Percentiles rank a stretch among this genome's conserved stretches.
These are phyloP conservation scores for Ceratobasidium sp. DNA, from an alignment of 1,284 basidiomycete genomes.

Conservation along the genomic window DNA sequence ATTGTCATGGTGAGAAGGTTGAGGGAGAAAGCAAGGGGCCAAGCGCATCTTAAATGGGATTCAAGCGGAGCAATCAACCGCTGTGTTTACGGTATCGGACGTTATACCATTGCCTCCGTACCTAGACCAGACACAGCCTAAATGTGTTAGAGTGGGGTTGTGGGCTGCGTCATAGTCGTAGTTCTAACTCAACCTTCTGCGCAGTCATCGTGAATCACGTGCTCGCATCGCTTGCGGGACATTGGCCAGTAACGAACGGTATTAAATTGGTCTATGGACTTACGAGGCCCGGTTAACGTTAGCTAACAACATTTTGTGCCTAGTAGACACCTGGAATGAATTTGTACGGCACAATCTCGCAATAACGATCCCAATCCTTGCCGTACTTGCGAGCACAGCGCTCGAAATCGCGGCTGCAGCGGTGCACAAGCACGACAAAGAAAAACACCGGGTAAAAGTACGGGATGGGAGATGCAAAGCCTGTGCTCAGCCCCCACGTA, in stretches of 20 bases:
- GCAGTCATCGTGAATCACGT: too few relatives aligned
- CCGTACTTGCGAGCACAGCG: slow-evolving; percentile 93
- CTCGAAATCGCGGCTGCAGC: slow-evolving; percentile 91
- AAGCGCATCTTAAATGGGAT: background rate
- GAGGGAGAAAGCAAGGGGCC: background rate
- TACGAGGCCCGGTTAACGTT: too few relatives aligned
- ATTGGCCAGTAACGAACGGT: too few relatives aligned
- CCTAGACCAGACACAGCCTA: slow-evolving; percentile 19
- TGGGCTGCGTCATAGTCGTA: too few relatives aligned
- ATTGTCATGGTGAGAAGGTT: background rate
- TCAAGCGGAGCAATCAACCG: background rate
- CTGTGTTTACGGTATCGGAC: slow-evolving; percentile 11
- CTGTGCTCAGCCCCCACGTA: slow-evolving; percentile 90
- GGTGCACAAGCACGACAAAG: slow-evolving; percentile 87
- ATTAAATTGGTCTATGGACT: too few relatives aligned
- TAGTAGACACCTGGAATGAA: slow-evolving; percentile 78
- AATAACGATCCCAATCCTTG: slow-evolving; percentile 94
- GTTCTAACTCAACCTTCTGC: too few relatives aligned
- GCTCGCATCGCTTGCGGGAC: too few relatives aligned
- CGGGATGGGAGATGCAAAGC: slow-evolving; percentile 85
- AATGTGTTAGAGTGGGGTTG: too few relatives aligned
- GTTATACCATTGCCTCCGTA: background rate
- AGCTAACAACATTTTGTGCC: too few relatives aligned
- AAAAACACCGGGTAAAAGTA: slow-evolving; percentile 97
- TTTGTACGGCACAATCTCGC: slow-evolving; percentile 84